Percentiles rank a stretch among this genome's conserved stretches.
These are phyloP conservation scores for Epichloe gansuensis DNA, from an alignment of 2,329 filamentous ascomycete genomes.

Conservation along the genomic window DNA sequence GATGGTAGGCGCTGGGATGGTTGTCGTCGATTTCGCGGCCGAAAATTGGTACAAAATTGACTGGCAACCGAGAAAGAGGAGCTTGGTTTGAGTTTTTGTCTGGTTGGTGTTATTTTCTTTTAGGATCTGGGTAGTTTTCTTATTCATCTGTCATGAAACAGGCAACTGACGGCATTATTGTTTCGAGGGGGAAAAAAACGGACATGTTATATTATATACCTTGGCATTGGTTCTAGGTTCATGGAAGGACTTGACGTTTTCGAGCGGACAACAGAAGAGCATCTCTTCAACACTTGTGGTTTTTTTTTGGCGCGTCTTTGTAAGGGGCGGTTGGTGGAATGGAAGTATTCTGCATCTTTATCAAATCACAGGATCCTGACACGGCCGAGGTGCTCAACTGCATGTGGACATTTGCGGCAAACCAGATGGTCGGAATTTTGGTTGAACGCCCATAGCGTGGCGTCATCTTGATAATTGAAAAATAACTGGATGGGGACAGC, in stretches of 20 bases:
- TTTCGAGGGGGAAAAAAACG: constrained; percentile 9
- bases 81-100: constrained; percentile 5
- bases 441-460: constrained; percentile 3
- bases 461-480: constrained; percentile 1
- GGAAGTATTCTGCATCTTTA: constrained; percentile 7
- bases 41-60: not conserved
- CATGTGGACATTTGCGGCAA: constrained; percentile 2
- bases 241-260: constrained; percentile 5
- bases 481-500: not conserved
- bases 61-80: constrained; percentile 14
- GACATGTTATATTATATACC: constrained; percentile 13
- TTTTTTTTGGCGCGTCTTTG: constrained; percentile 8
- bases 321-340: not conserved
- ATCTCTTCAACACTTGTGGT: constrained; percentile 10
- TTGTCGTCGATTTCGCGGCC: constrained; percentile 4
- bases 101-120: constrained; percentile 2
- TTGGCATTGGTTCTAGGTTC: constrained; percentile 9
- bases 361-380: constrained; percentile 10
- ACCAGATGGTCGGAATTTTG: not conserved
- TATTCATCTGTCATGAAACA: constrained; percentile 4
- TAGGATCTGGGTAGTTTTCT: constrained; percentile 4
- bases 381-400: constrained; percentile 7
- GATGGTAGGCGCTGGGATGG: constrained; percentile 4
- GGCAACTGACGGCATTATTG: constrained; percentile 10
- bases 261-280: constrained; percentile 6